Evolutionary conservation across 2,329 filamentous ascomycete genomes (phyloP), one percentile per base, ranked within the genome.

Genomic region (Fusarium nodosum): DNA sequence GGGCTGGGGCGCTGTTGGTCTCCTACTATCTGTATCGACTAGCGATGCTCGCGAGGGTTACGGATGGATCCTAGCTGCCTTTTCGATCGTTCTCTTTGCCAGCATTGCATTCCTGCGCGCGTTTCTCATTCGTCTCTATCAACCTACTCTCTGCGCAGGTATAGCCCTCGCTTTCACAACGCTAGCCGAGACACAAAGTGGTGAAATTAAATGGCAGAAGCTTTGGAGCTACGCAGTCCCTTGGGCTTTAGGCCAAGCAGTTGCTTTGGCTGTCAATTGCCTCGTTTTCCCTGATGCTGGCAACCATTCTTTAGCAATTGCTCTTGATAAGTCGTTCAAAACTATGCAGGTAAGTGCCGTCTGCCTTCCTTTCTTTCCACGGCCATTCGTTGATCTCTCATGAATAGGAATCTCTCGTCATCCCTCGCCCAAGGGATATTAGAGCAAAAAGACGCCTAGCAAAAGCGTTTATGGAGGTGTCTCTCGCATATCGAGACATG

Each of bases 61-160:
- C 72, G 87, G 85, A 13, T 86, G 83, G 12, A 82, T 88, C 46
- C 74, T 89, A n/a, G 85, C 85, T 9, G 70, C 81, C n/a, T 88
- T 87, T 66, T 79, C 88, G 28, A 79, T 85, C 15, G 30, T 87
- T 16, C 87, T 87, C 68, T 85, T 88, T 72, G 82, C 82, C 7
- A 70, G 78, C 3, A 81, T 86, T 26, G 85, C 85, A 3, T 86
- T 82, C 71, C 76, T 87, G 20, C 83, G 87, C 72, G 85, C 86
- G 5, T 86, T 85, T 66, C 86, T 87, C 55, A 83, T 87, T 50
- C 79, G 87, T 44, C 81, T 86, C 36, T 88, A 88, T 62, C 87
- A 89, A 71, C 76, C 83, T 9, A 82, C 86, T 4, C 77, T 88
- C 7, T 84, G 82, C 65, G 85, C 86, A 30, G 87, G 87, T 1